phyloP scores from a whole-genome alignment of 495 filamentous ascomycete species.

The Cetradonia linearis region DNA sequence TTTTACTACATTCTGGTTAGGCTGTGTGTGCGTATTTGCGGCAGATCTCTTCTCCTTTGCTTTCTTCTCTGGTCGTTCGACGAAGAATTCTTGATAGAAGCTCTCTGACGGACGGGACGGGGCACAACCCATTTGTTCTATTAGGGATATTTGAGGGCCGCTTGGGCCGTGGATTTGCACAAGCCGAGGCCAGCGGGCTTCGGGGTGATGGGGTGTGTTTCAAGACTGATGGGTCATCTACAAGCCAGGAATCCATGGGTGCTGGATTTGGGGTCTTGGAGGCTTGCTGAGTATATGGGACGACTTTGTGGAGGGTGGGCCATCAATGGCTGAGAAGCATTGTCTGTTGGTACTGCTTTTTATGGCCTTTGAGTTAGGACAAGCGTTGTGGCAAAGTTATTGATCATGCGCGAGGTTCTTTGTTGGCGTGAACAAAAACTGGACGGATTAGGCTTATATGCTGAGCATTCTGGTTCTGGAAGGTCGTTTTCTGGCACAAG shows the following conservation, averaged over 20 bases:
- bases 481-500: neutral
- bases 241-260: neutral
- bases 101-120: conserved; percentile 3
- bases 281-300: no score
- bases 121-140: conserved; percentile 1
- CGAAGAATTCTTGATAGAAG: neutral
- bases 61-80: neutral
- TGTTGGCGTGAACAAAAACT: neutral
- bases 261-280: neutral
- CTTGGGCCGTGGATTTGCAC: neutral
- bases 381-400: neutral
- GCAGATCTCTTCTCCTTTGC: neutral
- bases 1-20: neutral
- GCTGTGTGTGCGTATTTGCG: neutral
- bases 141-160: neutral
- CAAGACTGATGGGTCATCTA: neutral
- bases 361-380: neutral
- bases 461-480: no score
- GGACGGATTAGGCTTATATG: neutral
- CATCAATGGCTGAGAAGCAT: neutral
- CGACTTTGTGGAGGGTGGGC: neutral
- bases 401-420: neutral
- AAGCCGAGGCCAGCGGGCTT: neutral
- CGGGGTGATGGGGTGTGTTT: neutral
- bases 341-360: neutral